Base-by-base conservation (phyloP, 257 asterid species). In the Penstemon eatonii region DNA sequence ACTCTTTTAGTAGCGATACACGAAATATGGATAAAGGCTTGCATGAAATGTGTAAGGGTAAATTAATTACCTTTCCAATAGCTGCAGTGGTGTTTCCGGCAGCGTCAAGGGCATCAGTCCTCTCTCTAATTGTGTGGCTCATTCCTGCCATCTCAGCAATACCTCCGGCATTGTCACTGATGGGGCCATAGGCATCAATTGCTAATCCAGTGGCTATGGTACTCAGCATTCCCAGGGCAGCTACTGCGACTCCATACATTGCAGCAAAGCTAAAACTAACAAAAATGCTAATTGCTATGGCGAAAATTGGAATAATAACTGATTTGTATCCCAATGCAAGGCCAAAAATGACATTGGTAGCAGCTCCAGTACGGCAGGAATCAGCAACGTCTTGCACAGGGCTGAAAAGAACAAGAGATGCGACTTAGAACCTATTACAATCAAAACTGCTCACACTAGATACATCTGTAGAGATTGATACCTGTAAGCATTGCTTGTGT, bases 401-500 rank as follows among this genome's bases (percentile, higher is more conserved):
- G 71, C 83, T 81, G 83, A n/a, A 63, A 72, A 52, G 5, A 13
- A 40, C 19, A 13, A 38, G 47, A 64, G 33, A 36, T 5, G 52
- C 57, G 56, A 68, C n/a, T 15, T 68, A 37, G 4, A 63, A 56
- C 15, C 51, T 15, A 9, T 9, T 25, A 47, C 33, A 54, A 57
- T 43, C 18, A 19, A 63, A 44, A 8, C 8, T 15, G 46, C 13
- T 19, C 1, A 11, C 13, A 51, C 13, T 38, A 63, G 42, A 57
- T 43, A 50, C 6, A 13, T 42, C 7, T 10, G 55, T 62, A 60
- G 6, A 15, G 38, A 71, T 47, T 60, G 60, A 19, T 70, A 83
- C 86, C 87, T 80, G 60, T 82, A 85, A 39, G 87, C 86, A 67
- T 76, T 80, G 80, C 90, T 85, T 6, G 90, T 85, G 62, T 73